Evolutionary conservation across 768 basidiomycete genomes (phyloP), one percentile per base, ranked within the genome.

Genomic region (Daedaleopsis sinensis): DNA sequence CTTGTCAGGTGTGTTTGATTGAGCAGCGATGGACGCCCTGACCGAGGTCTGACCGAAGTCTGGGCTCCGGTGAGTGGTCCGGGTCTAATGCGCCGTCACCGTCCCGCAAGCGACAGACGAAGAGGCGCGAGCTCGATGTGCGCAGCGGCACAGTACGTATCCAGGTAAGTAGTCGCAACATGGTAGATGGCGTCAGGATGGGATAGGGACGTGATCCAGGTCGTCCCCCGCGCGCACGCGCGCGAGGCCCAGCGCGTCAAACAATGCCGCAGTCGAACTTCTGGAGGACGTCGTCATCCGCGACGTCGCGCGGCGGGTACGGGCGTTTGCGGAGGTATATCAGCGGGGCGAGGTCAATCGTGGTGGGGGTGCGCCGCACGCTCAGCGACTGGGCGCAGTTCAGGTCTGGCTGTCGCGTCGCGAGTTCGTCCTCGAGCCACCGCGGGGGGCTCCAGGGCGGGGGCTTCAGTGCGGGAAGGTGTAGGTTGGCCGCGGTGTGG

Each of bases 221-320:
- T 13, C 42, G 42, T 15, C 3, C 27, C 27, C 4, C 27, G 54
- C 38, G 54, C 15, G 35, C 21, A 12, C 54, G 43, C 42, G 44
- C 1, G 16, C 37, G 12, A 16, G n/a, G 55, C 32, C 39, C 27
- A 12, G 42, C 35, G 18, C 15, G 35, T 62, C 61, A 65, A 1
- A 53, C 52, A 43, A 63, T 38, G 48, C 52, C 61, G 43, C 61
- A 59, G 43, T 67, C 67, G 57, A 64, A 58, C 55, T 63, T 61
- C 23, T 88, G 88, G 52, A 91, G 76, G 7, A 86, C 85, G 69
- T 84, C 81, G 71, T 90, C 88, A 68, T 91, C 90, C 55, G 88
- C 71, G 3, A 87, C 86, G 70, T 91, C 89, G 50, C 90, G 82
- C 55, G 82, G 81, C 18, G 81, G 82, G 16, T 85, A 86, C 18